phyloP scores from a whole-genome alignment of 75 land plant species.

The Pinus taeda region DNA sequence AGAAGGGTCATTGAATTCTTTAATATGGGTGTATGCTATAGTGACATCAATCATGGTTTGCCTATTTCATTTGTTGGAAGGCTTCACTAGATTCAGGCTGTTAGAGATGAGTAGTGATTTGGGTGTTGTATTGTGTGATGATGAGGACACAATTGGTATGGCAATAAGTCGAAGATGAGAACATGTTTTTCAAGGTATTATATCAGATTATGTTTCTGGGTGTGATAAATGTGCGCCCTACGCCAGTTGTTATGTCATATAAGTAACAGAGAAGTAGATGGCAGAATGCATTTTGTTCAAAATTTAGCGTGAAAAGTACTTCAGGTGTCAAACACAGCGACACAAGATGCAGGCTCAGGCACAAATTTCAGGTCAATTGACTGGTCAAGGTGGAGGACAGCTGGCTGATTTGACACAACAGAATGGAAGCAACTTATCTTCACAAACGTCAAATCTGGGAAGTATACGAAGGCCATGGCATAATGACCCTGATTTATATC shows the following conservation, averaged over 20 bases:
- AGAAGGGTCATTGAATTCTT: neutral
- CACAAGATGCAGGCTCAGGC: conserved; percentile 22
- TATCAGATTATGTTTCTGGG: neutral
- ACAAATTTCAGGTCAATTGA: conserved; percentile 25
- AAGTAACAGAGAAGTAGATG: neutral
- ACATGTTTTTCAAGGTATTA: neutral
- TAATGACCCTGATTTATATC: conserved; percentile 11
- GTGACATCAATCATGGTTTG: neutral
- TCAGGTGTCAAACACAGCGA: neutral
- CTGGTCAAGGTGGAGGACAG: conserved; percentile 19
- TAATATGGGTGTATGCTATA: conserved; percentile 5
- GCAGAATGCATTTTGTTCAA: neutral
- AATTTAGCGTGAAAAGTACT: neutral
- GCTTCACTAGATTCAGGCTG: conserved; percentile 10
- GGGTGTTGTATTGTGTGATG: neutral
- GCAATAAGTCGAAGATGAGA: neutral
- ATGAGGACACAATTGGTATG: neutral
- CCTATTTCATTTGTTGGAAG: neutral
- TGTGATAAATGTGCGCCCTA: neutral
- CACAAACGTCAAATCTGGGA: conserved; percentile 21
- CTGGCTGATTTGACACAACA: conserved; percentile 19
- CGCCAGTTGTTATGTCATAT: neutral
- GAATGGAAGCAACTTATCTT: conserved; percentile 10
- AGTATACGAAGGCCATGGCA: neutral
- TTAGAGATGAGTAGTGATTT: conserved; percentile 1